These are phyloP conservation scores for Claviceps africana DNA, from an alignment of 2,329 filamentous ascomycete species.

Conservation along the genomic window DNA sequence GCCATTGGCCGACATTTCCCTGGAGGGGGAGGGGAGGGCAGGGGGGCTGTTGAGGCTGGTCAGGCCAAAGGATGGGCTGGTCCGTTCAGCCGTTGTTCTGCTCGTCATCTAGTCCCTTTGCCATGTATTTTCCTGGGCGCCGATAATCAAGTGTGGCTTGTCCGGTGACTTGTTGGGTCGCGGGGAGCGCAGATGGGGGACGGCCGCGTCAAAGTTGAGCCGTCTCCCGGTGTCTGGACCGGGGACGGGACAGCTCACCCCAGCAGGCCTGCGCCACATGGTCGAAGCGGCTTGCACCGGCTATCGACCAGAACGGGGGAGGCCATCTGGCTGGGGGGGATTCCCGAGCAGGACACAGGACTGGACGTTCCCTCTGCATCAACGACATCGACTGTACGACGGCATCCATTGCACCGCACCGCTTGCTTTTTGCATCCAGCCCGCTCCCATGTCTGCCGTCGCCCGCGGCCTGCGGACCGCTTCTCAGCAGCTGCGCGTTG, in stretches of 20 bases:
- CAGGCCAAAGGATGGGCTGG: too few species aligned
- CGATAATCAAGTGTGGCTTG: neutral
- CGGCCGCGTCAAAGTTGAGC: neutral
- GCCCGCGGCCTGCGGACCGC: conserved; percentile 40
- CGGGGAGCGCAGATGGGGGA: too few species aligned
- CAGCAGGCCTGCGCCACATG: neutral
- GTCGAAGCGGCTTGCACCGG: conserved; percentile 8
- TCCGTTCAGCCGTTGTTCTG: too few species aligned
- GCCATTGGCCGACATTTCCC: too few species aligned
- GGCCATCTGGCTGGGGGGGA: neutral
- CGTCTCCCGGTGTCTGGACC: neutral
- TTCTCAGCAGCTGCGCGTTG: conserved; percentile 38
- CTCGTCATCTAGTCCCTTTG: too few species aligned
- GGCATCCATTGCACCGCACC: too few species aligned
- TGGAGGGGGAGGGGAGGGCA: too few species aligned
- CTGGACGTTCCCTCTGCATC: too few species aligned
- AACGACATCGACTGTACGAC: too few species aligned
- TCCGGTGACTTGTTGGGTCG: too few species aligned
- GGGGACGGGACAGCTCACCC: neutral
- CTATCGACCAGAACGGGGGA: neutral
- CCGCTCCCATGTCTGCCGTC: conserved; percentile 33
- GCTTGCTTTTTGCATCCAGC: neutral
- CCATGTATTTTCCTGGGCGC: too few species aligned
- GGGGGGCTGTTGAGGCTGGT: too few species aligned
- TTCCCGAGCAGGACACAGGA: neutral